Evolutionary conservation across 257 asterid genomes (phyloP).

Genomic region (Galeopsis tetrahit): DNA sequence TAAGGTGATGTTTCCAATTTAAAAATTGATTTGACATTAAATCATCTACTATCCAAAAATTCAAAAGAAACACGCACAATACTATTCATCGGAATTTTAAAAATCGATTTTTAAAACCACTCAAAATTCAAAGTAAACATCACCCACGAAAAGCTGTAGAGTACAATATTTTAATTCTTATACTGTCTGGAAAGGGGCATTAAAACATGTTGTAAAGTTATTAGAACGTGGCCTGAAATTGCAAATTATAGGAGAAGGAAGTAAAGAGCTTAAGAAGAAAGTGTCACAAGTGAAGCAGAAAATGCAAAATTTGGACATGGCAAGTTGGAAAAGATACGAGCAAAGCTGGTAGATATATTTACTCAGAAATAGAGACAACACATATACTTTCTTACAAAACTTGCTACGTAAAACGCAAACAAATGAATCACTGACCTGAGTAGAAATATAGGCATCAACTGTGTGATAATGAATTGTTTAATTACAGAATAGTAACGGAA

Average conservation of each 20-base stretch:
- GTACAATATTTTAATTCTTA: no score
- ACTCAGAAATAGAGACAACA: conserved; percentile 23
- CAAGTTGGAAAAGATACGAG: background rate
- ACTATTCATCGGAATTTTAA: no score
- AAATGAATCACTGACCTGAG: conserved; percentile 35
- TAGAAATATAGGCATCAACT: conserved; percentile 22
- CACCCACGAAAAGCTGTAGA: no score
- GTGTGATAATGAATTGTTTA: conserved; percentile 28
- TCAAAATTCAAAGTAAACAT: no score
- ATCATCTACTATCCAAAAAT: no score
- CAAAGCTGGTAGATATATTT: conserved; percentile 27
- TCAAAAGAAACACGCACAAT: no score
- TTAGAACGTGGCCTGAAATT: background rate
- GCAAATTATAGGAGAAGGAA: background rate
- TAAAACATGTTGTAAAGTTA: background rate
- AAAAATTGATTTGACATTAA: no score
- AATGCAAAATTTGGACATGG: background rate
- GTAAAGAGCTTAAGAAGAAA: background rate
- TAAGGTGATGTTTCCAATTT: no score
- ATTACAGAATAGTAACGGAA: conserved; percentile 41
- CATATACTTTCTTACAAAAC: conserved; percentile 29
- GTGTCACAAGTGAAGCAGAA: background rate
- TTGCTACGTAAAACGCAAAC: conserved; percentile 26
- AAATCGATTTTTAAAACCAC: no score
- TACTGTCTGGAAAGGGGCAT: background rate